These are phyloP conservation scores for Pisolithus sp. DNA, from an alignment of 768 basidiomycete genomes.

Conservation along the genomic window DNA sequence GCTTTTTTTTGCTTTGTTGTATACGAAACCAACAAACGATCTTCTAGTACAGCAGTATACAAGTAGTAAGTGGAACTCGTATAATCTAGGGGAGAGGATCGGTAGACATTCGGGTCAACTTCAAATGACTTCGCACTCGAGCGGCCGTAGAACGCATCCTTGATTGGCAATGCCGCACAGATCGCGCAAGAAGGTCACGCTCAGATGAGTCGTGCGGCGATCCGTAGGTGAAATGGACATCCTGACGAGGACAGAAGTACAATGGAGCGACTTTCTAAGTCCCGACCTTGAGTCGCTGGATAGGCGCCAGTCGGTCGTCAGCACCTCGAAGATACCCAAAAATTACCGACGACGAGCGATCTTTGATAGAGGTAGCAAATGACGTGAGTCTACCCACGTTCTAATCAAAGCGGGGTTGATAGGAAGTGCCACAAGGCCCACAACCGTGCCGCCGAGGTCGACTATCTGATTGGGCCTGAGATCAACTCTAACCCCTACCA, in stretches of 20 bases:
- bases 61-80: no score
- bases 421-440: background rate
- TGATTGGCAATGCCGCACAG: no score
- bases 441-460: background rate
- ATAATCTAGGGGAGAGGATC: no score
- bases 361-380: constrained; percentile 21
- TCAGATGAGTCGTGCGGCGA: constrained; percentile 12
- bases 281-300: constrained; percentile 28
- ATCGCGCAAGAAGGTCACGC: no score
- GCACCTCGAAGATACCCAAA: constrained; percentile 35
- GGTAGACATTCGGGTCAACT: no score
- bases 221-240: background rate
- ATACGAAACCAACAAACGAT: no score
- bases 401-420: background rate
- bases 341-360: constrained; percentile 34
- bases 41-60: no score
- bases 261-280: constrained; percentile 27
- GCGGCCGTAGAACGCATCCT: no score
- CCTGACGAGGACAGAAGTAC: constrained; percentile 12
- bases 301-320: constrained; percentile 29
- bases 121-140: no score
- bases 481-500: constrained; percentile 24
- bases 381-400: constrained; percentile 25
- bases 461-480: background rate
- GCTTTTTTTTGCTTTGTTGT: no score